Evolutionary conservation across 805 yeast species (phyloP), one percentile per base, ranked within the genome.

Genomic region (Candida michaelii): DNA sequence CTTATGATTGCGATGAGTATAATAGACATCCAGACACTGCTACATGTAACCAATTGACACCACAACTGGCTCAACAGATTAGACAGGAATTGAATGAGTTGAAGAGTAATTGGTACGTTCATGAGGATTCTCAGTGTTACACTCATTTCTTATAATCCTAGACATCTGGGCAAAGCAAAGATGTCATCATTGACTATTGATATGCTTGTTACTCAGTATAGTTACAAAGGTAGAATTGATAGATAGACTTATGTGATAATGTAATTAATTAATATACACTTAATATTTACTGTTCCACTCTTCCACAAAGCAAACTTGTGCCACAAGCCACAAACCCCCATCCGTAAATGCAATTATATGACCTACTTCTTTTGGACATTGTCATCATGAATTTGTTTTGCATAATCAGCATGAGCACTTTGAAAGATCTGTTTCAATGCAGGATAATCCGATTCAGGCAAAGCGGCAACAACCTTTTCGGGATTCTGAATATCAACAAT

Each of bases 21-120:
- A 97, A 91, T 62, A 80, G 99, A 54, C 89, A 83, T 50, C 97
- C 97, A 0, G 97, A 89, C 48, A 72, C 82, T 21, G 95, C 96
- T 3, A 89, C 97, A 2, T 91, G 97, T 65, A 89, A 90, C 62
- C 89, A 84, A 58, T 71, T 89, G 60, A 89, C 96, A 1, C 96
- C 97, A 5, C 72, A 76, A 44, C 65, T 89, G 58, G 97, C 97
- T 0, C 89, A 87, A 60, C 80, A 79, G 62, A 89, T 91, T 53
- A 85, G 83, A 63, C 85, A 83, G 29, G 98, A 91, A 62, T 69
- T 91, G 58, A 90, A 93, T 62, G 76, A 72, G 40, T 65, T 89
- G 57, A 90, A 89, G 66, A 68, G 81, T 16, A 79, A 77, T 47
- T 91, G 91, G 99, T 82, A 75, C 25, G 75, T 91, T 25, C 98